Evolutionary conservation across 1,139 yeast species (phyloP).

Genomic region (Meyerozyma carpophila): DNA sequence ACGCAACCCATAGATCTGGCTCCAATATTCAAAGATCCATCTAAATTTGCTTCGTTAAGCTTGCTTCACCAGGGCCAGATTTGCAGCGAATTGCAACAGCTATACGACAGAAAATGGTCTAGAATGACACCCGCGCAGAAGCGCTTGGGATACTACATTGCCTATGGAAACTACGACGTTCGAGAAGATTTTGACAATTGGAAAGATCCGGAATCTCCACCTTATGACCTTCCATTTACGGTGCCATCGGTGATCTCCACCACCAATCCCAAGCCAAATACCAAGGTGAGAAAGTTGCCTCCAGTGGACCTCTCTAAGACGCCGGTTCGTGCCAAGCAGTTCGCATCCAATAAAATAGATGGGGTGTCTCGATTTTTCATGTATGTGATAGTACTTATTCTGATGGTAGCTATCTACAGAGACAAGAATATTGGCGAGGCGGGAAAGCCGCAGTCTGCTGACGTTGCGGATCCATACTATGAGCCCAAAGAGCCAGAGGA

Average conservation of each 20-base stretch:
- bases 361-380: constrained; percentile 50
- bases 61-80: constrained; percentile 58
- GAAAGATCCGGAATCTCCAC: constrained; percentile 28
- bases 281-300: constrained; percentile 24
- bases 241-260: constrained; percentile 28
- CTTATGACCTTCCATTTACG: constrained; percentile 55
- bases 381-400: constrained; percentile 37
- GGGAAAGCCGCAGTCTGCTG: constrained; percentile 39
- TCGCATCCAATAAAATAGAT: constrained; percentile 48
- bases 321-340: constrained; percentile 43
- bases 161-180: constrained; percentile 63
- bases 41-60: constrained; percentile 37
- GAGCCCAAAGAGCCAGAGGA: constrained; percentile 17
- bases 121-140: constrained; percentile 41
- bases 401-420: constrained; percentile 41
- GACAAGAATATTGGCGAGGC: constrained; percentile 48
- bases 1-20: constrained; percentile 50
- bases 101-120: constrained; percentile 49
- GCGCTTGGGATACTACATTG: constrained; percentile 48
- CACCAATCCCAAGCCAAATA: constrained; percentile 18
- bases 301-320: constrained; percentile 46
- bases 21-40: constrained; percentile 46
- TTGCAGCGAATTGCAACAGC: constrained; percentile 46
- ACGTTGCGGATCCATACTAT: constrained; percentile 34
- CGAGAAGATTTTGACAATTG: constrained; percentile 51